Evolutionary conservation across 305 asterid genomes (phyloP), one percentile per base, ranked within the genome.

Genomic region (Fraxinus sp.): DNA sequence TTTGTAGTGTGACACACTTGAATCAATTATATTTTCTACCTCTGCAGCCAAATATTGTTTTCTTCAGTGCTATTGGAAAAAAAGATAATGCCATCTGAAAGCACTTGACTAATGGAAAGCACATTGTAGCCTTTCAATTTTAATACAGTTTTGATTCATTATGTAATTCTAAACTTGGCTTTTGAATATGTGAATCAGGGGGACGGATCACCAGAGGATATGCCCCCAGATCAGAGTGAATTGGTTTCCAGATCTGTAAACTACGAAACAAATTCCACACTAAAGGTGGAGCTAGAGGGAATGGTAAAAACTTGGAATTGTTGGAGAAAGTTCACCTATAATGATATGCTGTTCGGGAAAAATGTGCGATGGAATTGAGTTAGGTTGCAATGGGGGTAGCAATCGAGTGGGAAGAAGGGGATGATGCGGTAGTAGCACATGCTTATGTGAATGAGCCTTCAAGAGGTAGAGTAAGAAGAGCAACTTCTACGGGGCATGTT

Each of bases 181-280:
- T 78, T 57, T 18, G 4, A 77, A 84, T 68, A 30, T 77, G 77
- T 82, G 76, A 37, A 43, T 71, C 57, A 90, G 92, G 90, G 82
- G 80, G 87, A 90, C 35, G 26, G 85, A 24, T 80, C 83, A 52
- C 7, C 64, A 36, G 70, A 24, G 43, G 71, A 78, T 79, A 57
- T 78, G 73, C 57, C 79, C 11, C 32, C 39, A 0, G 77, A 80
- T 71, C 85, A 57, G 68, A 55, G 74, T 32, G 75, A 75, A 24
- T 75, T 76, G n/a, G 52, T 79, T 24, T 84, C 86, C 26, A 30
- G 22, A 74, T 72, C 84, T 26, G 46, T 78, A 75, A 83, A 13
- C 62, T 14, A 16, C 14, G 62, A 52, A 14, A 52, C 62, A 52
- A 73, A 49, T 80, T 77, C 77, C 30, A 83, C 70, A 74, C 46